A percentile compares a stretch with the other conserved stretches of the same genome.
Evolutionary conservation across 2,329 filamentous ascomycete species (phyloP).

Genomic region (Scedosporium boydii): DNA sequence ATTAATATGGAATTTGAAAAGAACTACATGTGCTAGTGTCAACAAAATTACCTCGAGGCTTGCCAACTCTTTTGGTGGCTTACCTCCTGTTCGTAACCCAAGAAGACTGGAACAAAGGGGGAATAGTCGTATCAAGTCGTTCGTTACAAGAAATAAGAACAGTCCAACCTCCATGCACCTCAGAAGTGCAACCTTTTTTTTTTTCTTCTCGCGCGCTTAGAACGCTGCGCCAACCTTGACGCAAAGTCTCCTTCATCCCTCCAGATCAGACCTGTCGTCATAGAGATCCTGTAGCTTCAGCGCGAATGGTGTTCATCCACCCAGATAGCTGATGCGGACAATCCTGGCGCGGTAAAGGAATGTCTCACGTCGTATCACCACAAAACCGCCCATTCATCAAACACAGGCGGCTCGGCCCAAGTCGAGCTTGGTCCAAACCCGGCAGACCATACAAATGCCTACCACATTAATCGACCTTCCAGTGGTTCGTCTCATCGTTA

Average conservation of each 20-base stretch:
- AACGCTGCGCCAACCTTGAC: slow-evolving; percentile 5
- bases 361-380: not conserved
- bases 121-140: slow-evolving; percentile 6
- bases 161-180: not conserved
- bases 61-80: not conserved
- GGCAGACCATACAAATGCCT: not conserved
- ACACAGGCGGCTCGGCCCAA: not conserved
- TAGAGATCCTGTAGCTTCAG: not conserved
- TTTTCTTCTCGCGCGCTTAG: slow-evolving; percentile 10
- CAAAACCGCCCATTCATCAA: not conserved
- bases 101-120: not conserved
- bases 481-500: slow-evolving; percentile 79
- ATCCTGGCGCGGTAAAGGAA: not conserved
- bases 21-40: not conserved
- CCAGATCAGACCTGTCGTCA: not conserved
- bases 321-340: not conserved
- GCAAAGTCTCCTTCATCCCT: slow-evolving; percentile 8
- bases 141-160: slow-evolving; percentile 4
- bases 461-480: slow-evolving; percentile 74
- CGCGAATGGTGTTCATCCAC: not conserved
- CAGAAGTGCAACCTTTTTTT: slow-evolving; percentile 8
- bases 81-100: not conserved
- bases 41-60: not conserved
- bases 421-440: slow-evolving; percentile 5
- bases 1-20: not conserved